A percentile compares a stretch with the other conserved stretches of the same genome.
Conservation (phyloP, 441 rosid species). For the Croton setiger region DNA sequence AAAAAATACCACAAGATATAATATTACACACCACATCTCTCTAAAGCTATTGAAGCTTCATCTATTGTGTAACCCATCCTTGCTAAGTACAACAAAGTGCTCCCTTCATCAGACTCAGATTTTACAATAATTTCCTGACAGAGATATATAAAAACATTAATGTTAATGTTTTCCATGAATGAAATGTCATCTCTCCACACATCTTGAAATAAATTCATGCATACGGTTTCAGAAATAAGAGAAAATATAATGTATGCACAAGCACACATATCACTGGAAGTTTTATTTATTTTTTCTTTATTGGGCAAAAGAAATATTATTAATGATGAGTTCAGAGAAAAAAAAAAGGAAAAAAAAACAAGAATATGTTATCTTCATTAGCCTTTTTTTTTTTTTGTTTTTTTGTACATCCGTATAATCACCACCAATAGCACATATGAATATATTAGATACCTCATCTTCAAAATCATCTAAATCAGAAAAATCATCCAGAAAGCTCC, state of each 20-base stretch:
- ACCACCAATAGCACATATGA: constrained; percentile 9
- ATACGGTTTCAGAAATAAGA: background rate
- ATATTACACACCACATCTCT: constrained; percentile 72
- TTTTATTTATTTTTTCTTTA: too few relatives aligned
- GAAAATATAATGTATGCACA: background rate
- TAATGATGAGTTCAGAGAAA: too few relatives aligned
- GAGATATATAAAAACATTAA: constrained; percentile 5
- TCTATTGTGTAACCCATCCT: constrained; percentile 67
- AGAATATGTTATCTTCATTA: background rate
- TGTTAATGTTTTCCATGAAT: background rate
- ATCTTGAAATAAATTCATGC: background rate
- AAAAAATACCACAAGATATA: constrained; percentile 3
- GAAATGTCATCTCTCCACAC: background rate
- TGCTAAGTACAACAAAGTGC: constrained; percentile 36
- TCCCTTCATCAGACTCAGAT: constrained; percentile 32
- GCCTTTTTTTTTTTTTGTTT: background rate
- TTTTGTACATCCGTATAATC: background rate
- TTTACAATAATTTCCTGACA: constrained; percentile 33
- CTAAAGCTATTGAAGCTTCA: constrained; percentile 72
- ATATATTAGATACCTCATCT: constrained; percentile 48
- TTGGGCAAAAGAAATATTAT: too few relatives aligned
- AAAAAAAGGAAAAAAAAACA: too few relatives aligned
- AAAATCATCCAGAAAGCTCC: constrained; percentile 45
- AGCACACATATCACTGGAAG: background rate
- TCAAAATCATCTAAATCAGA: constrained; percentile 47